Percentiles rank a stretch among this genome's conserved stretches.
Conservation (phyloP, 1,284 basidiomycete genomes). For the Ceraceosorus guamensis region DNA sequence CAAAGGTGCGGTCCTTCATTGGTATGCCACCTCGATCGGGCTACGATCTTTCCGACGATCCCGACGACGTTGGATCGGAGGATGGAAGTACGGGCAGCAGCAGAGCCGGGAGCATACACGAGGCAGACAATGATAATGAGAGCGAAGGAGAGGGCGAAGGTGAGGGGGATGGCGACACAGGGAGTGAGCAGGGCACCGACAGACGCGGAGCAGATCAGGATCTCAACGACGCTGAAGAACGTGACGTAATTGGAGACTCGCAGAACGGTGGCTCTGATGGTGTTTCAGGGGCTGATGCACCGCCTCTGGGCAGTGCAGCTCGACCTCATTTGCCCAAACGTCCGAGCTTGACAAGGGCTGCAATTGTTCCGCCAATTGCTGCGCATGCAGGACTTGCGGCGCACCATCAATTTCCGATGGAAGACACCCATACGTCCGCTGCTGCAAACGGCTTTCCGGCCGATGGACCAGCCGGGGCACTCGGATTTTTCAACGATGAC, state of each 20-base stretch:
- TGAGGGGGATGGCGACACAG: constrained; percentile 1
- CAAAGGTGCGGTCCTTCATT: constrained; percentile 46
- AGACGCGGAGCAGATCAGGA: neutral
- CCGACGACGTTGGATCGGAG: constrained; percentile 46
- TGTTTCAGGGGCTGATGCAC: too few species aligned
- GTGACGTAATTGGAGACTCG: too few species aligned
- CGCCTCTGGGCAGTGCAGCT: neutral
- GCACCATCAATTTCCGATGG: too few species aligned
- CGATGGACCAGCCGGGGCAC: too few species aligned
- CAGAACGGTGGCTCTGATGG: too few species aligned
- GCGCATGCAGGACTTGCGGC: too few species aligned
- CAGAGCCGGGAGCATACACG: constrained; percentile 16
- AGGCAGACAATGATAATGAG: constrained; percentile 23
- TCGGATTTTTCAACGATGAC: too few species aligned
- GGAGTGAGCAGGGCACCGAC: constrained; percentile 1
- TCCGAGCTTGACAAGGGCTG: constrained; percentile 30
- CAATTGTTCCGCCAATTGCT: constrained; percentile 16
- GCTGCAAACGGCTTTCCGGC: too few species aligned
- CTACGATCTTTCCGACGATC: constrained; percentile 47
- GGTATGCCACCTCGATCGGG: constrained; percentile 46
- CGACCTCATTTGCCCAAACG: constrained; percentile 25
- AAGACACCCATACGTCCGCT: too few species aligned
- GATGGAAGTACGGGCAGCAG: constrained; percentile 35
- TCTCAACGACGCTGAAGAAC: too few species aligned
- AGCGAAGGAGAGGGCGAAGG: neutral